phyloP scores from a whole-genome alignment of 768 basidiomycete species.

The Tulasnella sp. region DNA sequence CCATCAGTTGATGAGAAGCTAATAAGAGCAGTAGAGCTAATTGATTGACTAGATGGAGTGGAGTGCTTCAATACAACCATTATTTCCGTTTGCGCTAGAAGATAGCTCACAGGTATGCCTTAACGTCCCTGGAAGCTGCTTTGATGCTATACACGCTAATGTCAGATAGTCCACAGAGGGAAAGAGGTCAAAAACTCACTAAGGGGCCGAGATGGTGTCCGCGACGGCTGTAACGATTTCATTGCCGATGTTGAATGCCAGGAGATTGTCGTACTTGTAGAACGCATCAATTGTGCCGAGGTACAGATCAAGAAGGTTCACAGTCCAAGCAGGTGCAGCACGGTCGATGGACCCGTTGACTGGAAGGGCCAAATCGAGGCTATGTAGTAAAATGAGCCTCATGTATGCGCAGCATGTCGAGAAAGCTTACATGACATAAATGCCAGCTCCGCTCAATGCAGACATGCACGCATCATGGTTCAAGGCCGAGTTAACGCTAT shows the following conservation, averaged over 20 bases:
- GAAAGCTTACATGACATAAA: constrained; percentile 70
- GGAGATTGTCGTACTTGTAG: constrained; percentile 76
- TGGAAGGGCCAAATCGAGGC: constrained; percentile 78
- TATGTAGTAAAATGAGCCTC: constrained; percentile 26
- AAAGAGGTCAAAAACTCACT: constrained; percentile 19
- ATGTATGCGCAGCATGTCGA: neutral
- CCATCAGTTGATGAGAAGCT: constrained; percentile 85
- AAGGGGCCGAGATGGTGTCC: constrained; percentile 55
- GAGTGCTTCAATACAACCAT: neutral
- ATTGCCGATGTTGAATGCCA: constrained; percentile 86
- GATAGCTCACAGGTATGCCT: constrained; percentile 60
- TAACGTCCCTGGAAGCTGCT: constrained; percentile 81
- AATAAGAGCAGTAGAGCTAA: constrained; percentile 51
- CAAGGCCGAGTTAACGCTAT: constrained; percentile 70
- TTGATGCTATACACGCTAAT: constrained; percentile 38
- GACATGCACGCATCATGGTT: constrained; percentile 87
- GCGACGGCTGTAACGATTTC: constrained; percentile 50
- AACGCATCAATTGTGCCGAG: constrained; percentile 66
- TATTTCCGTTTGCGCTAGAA: neutral
- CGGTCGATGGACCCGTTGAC: constrained; percentile 76
- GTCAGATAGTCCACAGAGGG: neutral
- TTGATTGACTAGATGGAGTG: constrained; percentile 40
- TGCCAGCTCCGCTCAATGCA: constrained; percentile 61
- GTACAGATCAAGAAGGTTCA: constrained; percentile 70
- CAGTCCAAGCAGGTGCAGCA: constrained; percentile 60